Percentiles rank a stretch among this genome's conserved stretches.
These are phyloP conservation scores for Mycena amicta DNA, from an alignment of 768 basidiomycete species.

Conservation along the genomic window DNA sequence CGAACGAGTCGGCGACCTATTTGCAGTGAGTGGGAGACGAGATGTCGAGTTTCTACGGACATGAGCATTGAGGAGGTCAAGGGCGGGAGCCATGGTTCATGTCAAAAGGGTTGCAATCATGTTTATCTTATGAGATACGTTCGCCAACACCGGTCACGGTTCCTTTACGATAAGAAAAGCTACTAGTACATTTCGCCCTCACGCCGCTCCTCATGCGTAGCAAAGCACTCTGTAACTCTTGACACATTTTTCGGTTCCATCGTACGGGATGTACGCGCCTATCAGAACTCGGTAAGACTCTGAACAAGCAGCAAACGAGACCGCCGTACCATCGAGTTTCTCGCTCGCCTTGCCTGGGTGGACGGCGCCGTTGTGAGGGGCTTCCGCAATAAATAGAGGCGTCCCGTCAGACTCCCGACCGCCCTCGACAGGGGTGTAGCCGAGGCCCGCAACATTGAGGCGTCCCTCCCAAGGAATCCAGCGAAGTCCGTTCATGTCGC, in stretches of 20 bases:
- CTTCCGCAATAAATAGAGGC: constrained; percentile 62
- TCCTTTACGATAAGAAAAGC: neutral
- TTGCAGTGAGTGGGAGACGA: neutral
- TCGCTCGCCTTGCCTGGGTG: constrained; percentile 69
- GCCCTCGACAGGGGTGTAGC: constrained; percentile 62
- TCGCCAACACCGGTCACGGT: neutral
- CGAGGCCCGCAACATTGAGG: constrained; percentile 46
- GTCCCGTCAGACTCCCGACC: constrained; percentile 66
- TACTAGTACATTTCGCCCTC: neutral
- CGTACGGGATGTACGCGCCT: constrained; percentile 58
- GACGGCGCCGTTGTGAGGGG: constrained; percentile 49
- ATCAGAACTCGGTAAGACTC: neutral
- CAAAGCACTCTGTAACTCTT: constrained; percentile 29
- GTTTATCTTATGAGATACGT: neutral
- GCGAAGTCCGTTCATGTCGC: constrained; percentile 53
- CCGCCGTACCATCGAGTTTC: constrained; percentile 53
- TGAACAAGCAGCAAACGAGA: constrained; percentile 34
- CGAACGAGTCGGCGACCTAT: constrained; percentile 48
- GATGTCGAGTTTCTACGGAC: too few relatives aligned
- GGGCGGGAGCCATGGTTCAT: constrained; percentile 12
- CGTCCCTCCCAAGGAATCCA: constrained; percentile 58
- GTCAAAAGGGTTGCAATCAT: too few relatives aligned
- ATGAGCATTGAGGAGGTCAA: constrained; percentile 48
- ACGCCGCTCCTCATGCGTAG: constrained; percentile 21
- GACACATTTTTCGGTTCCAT: constrained; percentile 51